A percentile compares a stretch with the other conserved stretches of the same genome.
Conservation (phyloP, 1,284 basidiomycete species). For the Cryptococcus amylolentus region DNA sequence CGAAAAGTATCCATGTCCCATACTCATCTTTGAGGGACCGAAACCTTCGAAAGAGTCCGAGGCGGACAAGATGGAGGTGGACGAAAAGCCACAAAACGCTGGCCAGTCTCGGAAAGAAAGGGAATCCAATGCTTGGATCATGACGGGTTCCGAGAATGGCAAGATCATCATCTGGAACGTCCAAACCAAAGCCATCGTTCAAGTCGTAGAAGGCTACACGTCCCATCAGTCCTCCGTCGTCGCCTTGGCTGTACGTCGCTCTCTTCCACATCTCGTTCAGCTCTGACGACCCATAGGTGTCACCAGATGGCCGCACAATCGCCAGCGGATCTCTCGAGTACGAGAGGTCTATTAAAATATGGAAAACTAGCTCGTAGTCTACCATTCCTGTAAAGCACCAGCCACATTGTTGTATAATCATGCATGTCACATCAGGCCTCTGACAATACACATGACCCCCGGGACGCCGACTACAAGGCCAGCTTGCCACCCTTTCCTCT, state of each 20-base stretch:
- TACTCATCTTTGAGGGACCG: conserved; percentile 22
- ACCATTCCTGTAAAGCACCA: not conserved
- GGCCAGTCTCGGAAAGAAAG: not conserved
- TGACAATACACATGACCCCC: too few relatives aligned
- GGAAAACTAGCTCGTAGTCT: conserved; percentile 47
- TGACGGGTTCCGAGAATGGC: conserved; percentile 86
- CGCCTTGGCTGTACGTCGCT: conserved; percentile 38
- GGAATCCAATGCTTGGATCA: conserved; percentile 55
- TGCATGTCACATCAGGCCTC: not conserved
- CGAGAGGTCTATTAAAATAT: conserved; percentile 72
- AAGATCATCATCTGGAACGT: conserved; percentile 88
- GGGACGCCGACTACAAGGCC: conserved; percentile 6
- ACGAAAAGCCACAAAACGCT: not conserved
- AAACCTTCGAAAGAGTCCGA: not conserved
- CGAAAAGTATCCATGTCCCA: conserved; percentile 35
- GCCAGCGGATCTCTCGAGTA: conserved; percentile 81
- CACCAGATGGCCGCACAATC: conserved; percentile 67
- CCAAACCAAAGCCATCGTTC: conserved; percentile 71
- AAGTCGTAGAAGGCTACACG: conserved; percentile 59
- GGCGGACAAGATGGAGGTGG: conserved; percentile 4
- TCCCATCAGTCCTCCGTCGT: conserved; percentile 31
- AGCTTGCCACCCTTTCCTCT: conserved; percentile 33
- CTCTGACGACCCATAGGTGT: conserved; percentile 54
- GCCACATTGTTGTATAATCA: not conserved
- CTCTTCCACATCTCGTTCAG: not conserved